Evolutionary conservation across 176 grass and related monocot genomes (phyloP), one percentile per base, ranked within the genome.

Genomic region (Tillandsia leiboldiana): DNA sequence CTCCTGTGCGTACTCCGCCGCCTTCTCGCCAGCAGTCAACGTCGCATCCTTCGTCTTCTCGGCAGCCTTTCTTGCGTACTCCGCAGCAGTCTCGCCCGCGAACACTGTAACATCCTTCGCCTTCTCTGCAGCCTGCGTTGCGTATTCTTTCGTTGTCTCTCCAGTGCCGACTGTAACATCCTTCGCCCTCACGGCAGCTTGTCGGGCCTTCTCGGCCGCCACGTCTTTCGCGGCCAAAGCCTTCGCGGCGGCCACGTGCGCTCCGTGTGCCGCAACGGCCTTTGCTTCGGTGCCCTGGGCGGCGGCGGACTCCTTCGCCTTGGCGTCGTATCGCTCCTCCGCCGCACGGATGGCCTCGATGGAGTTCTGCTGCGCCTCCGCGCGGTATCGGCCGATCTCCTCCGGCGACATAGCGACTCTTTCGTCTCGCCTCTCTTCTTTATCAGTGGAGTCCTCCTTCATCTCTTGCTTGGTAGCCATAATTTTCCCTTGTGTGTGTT

Each of bases 341-440:
- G 83, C 86, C 20, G 79, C 76, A 17, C 78, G 64, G 59, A 92
- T 89, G 63, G 86, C 70, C 29, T 96, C 83, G 7, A 72, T 71
- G 0, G 93, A 92, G 77, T 83, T 87, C 81, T 96, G 88, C 77
- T 92, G 86, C 29, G 86, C 86, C 49, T 82, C 69, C 0, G 76
- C 86, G 2, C 89, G 93, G 69, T 79, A 90, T 77, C 64, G 78
- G 1, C 74, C 81, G 23, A 91, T 92, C 83, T 96, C 86, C 62
- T 89, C 81, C 51, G 73, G 84, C 12, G 72, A 74, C 71, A 87
- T 65, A 49, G 65, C 51, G 49, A 42, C 54, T 10, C 24, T 53
- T 53, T 69, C 53, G 2, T 11, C 28, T 12, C 10, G 11, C 56
- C 17, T 61, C 52, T 77, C 28, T 56, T 69, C 65, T 28, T 69